A percentile compares a stretch with the other conserved stretches of the same genome.
Conservation (phyloP, 78 protist genomes). For the Dictyostelium firmibasis region DNA sequence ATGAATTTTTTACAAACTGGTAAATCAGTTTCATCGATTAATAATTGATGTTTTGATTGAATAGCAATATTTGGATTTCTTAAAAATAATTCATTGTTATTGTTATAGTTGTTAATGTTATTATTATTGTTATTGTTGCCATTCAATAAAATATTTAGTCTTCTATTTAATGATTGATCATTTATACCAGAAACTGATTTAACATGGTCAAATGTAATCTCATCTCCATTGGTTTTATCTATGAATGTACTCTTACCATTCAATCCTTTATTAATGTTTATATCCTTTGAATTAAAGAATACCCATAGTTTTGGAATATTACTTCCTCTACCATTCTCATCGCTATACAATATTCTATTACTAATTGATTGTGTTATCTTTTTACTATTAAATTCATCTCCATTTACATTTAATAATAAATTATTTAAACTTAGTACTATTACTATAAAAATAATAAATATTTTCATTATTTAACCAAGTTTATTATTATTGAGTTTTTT, state of each 20-base stretch:
- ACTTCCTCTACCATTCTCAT: background rate
- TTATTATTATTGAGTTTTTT: background rate
- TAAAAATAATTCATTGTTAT: background rate
- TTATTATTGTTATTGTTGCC: background rate
- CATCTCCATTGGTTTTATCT: background rate
- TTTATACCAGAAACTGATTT: background rate
- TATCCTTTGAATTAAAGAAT: conserved; percentile 35
- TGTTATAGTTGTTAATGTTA: background rate
- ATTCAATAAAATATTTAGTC: background rate
- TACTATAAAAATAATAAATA: background rate
- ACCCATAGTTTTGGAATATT: conserved; percentile 57
- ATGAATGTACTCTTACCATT: background rate
- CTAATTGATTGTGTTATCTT: background rate
- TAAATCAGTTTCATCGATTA: conserved; percentile 11
- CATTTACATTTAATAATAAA: background rate
- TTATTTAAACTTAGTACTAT: background rate
- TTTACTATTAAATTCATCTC: background rate
- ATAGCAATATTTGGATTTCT: background rate
- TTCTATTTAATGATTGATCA: background rate
- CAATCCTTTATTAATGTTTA: background rate
- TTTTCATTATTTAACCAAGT: background rate
- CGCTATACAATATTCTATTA: background rate
- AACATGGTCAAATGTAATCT: background rate
- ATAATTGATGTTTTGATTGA: background rate
- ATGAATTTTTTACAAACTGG: conserved; percentile 27